Percentiles rank a stretch among this genome's conserved stretches.
phyloP scores from a whole-genome alignment of 2,329 filamentous ascomycete species.

The Aspergillus glaucus region DNA sequence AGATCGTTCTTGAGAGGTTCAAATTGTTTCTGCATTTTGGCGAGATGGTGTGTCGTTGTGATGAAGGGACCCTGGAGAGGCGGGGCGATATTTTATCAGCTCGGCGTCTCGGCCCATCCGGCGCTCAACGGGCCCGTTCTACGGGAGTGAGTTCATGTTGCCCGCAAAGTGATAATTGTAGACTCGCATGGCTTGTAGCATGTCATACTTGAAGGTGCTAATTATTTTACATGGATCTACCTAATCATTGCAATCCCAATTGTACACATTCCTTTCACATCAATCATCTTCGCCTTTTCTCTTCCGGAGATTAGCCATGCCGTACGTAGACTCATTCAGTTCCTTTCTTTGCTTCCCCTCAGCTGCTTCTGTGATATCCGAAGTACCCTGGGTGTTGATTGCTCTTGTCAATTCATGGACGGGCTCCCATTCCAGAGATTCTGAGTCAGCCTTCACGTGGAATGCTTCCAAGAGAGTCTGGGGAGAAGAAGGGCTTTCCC shows the following conservation, averaged over 20 bases:
- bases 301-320: slow-evolving; percentile 37
- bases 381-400: slow-evolving; percentile 28
- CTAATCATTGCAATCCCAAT: background rate
- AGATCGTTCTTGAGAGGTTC: slow-evolving; percentile 87
- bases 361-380: slow-evolving; percentile 15
- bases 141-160: too few species aligned
- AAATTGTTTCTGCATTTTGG: slow-evolving; percentile 63
- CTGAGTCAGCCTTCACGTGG: slow-evolving; percentile 13
- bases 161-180: too few species aligned
- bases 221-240: background rate
- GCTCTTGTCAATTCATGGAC: slow-evolving; percentile 11
- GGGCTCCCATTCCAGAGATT: slow-evolving; percentile 21
- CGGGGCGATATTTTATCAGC: slow-evolving; percentile 6
- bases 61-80: slow-evolving; percentile 15
- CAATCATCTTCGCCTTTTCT: slow-evolving; percentile 20
- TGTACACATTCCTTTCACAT: slow-evolving; percentile 4
- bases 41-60: slow-evolving; percentile 6
- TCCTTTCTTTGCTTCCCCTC: slow-evolving; percentile 27
- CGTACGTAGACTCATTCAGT: slow-evolving; percentile 32
- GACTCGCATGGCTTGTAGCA: too few species aligned
- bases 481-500: slow-evolving; percentile 11
- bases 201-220: too few species aligned
- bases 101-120: background rate
- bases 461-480: slow-evolving; percentile 27
- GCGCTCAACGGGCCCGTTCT: too few species aligned